Evolutionary conservation across 441 rosid species (phyloP).

Genomic region (Erodium texanum): DNA sequence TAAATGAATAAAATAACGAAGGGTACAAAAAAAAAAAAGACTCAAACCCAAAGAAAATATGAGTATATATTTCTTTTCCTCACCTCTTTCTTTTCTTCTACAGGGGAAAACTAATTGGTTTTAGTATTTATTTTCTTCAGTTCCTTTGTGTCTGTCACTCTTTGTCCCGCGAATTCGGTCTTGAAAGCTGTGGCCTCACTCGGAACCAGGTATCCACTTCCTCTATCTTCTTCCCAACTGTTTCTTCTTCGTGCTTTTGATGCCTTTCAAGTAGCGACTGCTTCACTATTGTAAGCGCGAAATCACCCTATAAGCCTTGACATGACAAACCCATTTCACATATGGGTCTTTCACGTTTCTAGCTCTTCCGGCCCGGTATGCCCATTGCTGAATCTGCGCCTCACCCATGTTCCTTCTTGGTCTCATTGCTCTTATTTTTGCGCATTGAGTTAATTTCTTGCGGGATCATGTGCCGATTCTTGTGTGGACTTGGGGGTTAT

Average conservation of each 20-base stretch:
- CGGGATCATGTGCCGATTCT: not conserved
- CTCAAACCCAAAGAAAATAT: no score
- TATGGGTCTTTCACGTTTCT: constrained; percentile 4
- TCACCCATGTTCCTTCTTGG: not conserved
- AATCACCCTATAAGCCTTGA: not conserved
- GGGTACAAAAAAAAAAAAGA: no score
- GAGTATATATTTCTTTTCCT: not conserved
- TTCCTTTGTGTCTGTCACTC: constrained; percentile 5
- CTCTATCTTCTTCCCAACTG: not conserved
- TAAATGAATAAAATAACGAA: no score
- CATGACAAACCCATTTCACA: not conserved
- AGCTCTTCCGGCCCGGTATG: not conserved
- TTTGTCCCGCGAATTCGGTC: constrained; percentile 7
- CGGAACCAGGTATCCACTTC: not conserved
- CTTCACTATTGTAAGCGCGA: not conserved
- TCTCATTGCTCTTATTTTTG: not conserved
- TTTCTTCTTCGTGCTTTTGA: not conserved
- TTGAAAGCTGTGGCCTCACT: constrained; percentile 3
- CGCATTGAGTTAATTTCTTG: not conserved
- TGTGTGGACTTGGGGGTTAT: not conserved
- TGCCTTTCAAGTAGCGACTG: not conserved
- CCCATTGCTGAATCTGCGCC: not conserved
- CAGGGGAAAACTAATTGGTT: not conserved
- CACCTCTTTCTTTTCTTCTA: not conserved
- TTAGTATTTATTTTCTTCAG: not conserved